phyloP scores from a whole-genome alignment of 768 basidiomycete genomes.

The Amanita exitialis region DNA sequence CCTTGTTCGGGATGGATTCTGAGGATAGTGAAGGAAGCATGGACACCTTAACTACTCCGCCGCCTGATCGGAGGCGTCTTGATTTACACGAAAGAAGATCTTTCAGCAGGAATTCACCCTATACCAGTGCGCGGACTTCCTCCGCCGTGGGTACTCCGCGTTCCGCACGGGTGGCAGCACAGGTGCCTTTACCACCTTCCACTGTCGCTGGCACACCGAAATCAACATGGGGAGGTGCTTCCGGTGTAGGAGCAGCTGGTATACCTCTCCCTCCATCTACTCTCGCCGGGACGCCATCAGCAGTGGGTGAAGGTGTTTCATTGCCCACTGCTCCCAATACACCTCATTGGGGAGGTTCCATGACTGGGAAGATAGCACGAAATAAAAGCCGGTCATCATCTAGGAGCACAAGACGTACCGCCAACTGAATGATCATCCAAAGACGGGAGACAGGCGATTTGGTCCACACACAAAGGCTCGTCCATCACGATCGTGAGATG shows the following conservation, averaged over 20 bases:
- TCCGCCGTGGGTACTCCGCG: slow-evolving; percentile 3
- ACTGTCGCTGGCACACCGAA: slow-evolving; percentile 1
- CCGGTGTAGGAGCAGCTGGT: neutral
- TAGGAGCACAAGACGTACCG: slow-evolving; percentile 1
- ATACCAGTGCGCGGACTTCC: neutral
- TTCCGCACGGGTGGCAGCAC: slow-evolving; percentile 7
- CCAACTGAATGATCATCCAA: neutral
- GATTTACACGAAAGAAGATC: neutral
- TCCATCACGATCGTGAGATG: neutral
- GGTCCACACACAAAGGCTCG: neutral
- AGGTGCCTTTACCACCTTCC: slow-evolving; percentile 5
- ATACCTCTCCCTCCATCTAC: slow-evolving; percentile 4
- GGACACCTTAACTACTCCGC: slow-evolving; percentile 23
- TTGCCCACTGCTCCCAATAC: slow-evolving; percentile 1
- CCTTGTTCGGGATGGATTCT: slow-evolving; percentile 5
- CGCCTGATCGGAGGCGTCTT: slow-evolving; percentile 6
- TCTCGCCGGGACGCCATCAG: neutral
- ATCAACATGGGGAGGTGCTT: slow-evolving; percentile 1
- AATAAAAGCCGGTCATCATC: slow-evolving; percentile 1
- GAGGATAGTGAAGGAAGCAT: slow-evolving; percentile 10
- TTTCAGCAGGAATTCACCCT: neutral
- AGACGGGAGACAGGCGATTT: neutral
- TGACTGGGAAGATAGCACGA: neutral
- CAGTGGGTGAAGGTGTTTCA: neutral
- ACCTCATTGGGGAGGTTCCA: slow-evolving; percentile 4